A percentile compares a stretch with the other conserved stretches of the same genome.
phyloP scores from a whole-genome alignment of 352 stramenopile species.

The Ochromonadaceae sp. region DNA sequence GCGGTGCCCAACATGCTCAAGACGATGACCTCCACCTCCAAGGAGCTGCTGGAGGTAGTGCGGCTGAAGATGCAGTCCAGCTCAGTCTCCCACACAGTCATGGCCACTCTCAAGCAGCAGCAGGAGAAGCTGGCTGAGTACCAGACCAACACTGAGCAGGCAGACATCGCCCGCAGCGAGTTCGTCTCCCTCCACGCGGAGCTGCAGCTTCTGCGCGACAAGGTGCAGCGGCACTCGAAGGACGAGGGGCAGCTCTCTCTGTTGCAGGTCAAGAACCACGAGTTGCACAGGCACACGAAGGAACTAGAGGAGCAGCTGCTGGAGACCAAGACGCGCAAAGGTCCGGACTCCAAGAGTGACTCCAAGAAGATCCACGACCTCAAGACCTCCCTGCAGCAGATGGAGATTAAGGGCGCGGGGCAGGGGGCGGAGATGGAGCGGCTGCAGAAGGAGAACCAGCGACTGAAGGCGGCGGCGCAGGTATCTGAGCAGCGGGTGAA shows the following conservation, averaged over 20 bases:
- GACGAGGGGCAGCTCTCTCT: background rate
- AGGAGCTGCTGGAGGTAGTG: too few relatives aligned
- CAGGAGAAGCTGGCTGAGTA: too few relatives aligned
- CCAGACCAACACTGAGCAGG: too few relatives aligned
- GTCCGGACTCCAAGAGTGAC: background rate
- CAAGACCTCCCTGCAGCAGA: background rate
- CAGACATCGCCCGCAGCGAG: background rate
- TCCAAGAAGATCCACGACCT: background rate
- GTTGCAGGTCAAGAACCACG: background rate
- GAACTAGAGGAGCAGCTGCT: constrained; percentile 8
- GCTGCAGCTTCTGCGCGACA: background rate
- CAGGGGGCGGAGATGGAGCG: background rate
- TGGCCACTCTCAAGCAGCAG: too few relatives aligned
- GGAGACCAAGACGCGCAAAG: too few relatives aligned
- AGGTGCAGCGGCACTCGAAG: background rate
- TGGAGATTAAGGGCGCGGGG: too few relatives aligned
- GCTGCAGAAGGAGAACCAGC: background rate
- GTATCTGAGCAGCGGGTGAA: background rate
- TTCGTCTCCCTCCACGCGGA: background rate
- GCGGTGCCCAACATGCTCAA: too few relatives aligned
- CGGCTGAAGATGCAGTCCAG: too few relatives aligned
- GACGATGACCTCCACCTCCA: too few relatives aligned
- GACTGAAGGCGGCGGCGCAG: background rate
- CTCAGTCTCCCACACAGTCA: too few relatives aligned
- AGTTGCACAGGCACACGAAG: background rate